Evolutionary conservation across 2,329 filamentous ascomycete species (phyloP), one percentile per base, ranked within the genome.

Genomic region (Cladophialophora bantiana): DNA sequence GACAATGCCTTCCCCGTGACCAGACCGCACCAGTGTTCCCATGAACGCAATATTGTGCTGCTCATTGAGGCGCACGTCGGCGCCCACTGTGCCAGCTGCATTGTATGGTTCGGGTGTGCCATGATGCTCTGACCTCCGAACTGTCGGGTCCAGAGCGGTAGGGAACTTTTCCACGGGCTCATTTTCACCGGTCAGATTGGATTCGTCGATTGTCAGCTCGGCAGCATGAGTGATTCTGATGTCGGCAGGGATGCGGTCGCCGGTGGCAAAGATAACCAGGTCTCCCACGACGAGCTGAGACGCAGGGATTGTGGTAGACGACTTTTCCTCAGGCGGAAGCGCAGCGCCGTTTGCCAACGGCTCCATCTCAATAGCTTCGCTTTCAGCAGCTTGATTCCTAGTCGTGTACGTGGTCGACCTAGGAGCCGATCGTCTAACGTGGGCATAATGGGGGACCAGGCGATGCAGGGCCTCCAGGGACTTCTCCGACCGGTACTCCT

Each of bases 401-500:
- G 48, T 34, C 45, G 26, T 40, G 31, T 26, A 53, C 15, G 48
- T 26, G 32, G 42, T 42, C 10, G 66, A 40, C 13, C 64, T 40
- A 13, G 62, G 48, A 18, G 59, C 68, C 20, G 52, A 62, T 18
- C 96, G 89, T 67, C 99, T 92, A n/a, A 98, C 84, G 80, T 99
- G 94, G 35, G 96, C 95, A 77, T 94, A 93, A 77, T 98, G 96
- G 34, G 95, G 96, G 0, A 99, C 94, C 32, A 99, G 83, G 74
- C 95, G 92, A 75, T 91, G 97, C 72, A 99, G 83, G 20, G 95
- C 95, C 79, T 99, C 95, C 71, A 99, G 88, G 2, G 94, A 98
- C 79, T 99, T 96, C 77, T 99, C 95, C 7, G 95, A 98, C 66
- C 95, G 86, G 78, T 99, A 99, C 80, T 99, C 95, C 77, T 99